A percentile compares a stretch with the other conserved stretches of the same genome.
phyloP scores from a whole-genome alignment of 2,329 filamentous ascomycete genomes.

The Monilinia polystroma region DNA sequence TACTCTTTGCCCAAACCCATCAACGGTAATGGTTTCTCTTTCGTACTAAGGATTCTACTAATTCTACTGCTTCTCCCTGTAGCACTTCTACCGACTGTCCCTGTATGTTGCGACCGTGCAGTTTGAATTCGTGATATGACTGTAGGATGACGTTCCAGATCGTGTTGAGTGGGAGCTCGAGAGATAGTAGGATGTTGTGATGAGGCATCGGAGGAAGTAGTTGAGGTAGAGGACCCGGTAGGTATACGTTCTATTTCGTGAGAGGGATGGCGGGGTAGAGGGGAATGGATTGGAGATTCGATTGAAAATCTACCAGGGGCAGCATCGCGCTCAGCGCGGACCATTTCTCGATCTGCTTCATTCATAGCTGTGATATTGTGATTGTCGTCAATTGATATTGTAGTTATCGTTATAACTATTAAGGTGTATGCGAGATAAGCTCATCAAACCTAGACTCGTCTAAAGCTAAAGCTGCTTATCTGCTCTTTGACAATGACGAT shows the following conservation, averaged over 20 bases:
- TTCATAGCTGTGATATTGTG: slow-evolving; percentile 34
- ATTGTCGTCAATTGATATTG: not conserved
- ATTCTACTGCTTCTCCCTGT: slow-evolving; percentile 46
- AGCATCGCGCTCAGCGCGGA: slow-evolving; percentile 51
- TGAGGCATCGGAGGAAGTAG: slow-evolving; percentile 38
- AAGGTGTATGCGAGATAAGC: not conserved
- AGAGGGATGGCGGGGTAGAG: slow-evolving; percentile 40
- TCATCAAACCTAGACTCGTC: slow-evolving; percentile 1
- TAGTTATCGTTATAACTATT: not conserved
- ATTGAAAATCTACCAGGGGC: slow-evolving; percentile 42
- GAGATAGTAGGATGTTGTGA: slow-evolving; percentile 51
- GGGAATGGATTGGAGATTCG: slow-evolving; percentile 26
- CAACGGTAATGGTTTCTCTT: slow-evolving; percentile 57
- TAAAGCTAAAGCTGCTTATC: not conserved
- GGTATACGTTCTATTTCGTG: slow-evolving; percentile 61
- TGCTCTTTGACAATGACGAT: not conserved
- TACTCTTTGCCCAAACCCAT: slow-evolving; percentile 76
- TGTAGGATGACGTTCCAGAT: slow-evolving; percentile 68
- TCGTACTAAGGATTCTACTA: slow-evolving; percentile 40
- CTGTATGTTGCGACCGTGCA: slow-evolving; percentile 66
- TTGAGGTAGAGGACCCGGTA: slow-evolving; percentile 53
- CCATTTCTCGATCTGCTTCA: slow-evolving; percentile 34
- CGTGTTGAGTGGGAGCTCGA: slow-evolving; percentile 61
- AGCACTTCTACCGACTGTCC: slow-evolving; percentile 62
- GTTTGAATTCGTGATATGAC: slow-evolving; percentile 71